These are phyloP conservation scores for Thelonectria discophora DNA, from an alignment of 2,329 filamentous ascomycete genomes.

Conservation along the genomic window DNA sequence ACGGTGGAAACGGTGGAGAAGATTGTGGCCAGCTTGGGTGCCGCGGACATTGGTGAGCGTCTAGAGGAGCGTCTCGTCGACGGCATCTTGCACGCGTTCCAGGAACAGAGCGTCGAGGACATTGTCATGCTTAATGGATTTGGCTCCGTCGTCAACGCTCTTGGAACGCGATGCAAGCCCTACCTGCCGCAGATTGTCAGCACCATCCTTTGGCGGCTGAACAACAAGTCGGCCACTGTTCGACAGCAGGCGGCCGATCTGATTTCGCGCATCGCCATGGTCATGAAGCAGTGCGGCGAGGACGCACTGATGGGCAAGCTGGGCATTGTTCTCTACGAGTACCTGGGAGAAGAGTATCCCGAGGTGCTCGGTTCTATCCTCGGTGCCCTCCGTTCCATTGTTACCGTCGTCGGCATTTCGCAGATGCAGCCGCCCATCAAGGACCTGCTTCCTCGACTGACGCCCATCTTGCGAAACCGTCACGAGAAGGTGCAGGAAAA, in stretches of 20 bases:
- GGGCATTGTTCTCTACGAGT: constrained; percentile 94
- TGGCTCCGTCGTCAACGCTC: constrained; percentile 94
- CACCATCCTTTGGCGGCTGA: constrained; percentile 94
- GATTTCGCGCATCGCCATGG: constrained; percentile 95
- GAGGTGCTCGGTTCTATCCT: constrained; percentile 97
- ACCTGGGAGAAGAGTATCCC: constrained; percentile 97
- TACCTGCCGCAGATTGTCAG: constrained; percentile 97
- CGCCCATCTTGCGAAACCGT: constrained; percentile 96
- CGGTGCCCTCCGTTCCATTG: constrained; percentile 92
- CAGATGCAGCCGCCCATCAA: constrained; percentile 99
- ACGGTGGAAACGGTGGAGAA: constrained; percentile 98
- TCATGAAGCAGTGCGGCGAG: constrained; percentile 98
- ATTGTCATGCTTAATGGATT: constrained; percentile 97
- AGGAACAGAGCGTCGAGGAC: constrained; percentile 97
- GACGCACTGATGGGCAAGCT: constrained; percentile 96
- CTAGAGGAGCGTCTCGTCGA: constrained; percentile 95
- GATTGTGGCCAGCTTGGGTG: constrained; percentile 89
- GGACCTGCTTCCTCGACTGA: constrained; percentile 91
- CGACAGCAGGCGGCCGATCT: constrained; percentile 96
- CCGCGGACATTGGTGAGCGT: constrained; percentile 91
- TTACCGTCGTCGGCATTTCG: constrained; percentile 96
- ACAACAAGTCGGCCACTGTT: constrained; percentile 97
- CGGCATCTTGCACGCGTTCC: constrained; percentile 94
- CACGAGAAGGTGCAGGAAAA: constrained; percentile 99
- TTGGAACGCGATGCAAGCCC: constrained; percentile 92